Percentiles rank a stretch among this genome's conserved stretches.
Evolutionary conservation across 2,329 filamentous ascomycete species (phyloP).

Genomic region (Malbranchea zuffiana): DNA sequence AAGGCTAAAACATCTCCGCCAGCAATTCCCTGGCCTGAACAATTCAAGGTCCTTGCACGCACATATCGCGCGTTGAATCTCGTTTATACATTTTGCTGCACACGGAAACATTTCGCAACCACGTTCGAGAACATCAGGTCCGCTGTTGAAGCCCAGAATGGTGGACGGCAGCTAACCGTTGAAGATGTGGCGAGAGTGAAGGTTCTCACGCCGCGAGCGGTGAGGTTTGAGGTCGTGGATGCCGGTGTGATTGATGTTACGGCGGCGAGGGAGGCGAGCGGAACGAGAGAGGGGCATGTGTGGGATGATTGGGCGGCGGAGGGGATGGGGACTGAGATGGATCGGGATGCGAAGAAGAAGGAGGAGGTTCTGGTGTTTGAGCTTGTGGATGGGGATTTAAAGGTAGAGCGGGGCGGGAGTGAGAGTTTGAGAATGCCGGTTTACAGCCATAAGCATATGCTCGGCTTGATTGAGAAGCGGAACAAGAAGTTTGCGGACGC

Average conservation of each 20-base stretch:
- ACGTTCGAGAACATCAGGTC: constrained; percentile 81
- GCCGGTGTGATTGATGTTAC: constrained; percentile 74
- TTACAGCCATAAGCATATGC: constrained; percentile 87
- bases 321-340: constrained; percentile 29
- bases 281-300: constrained; percentile 35
- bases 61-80: constrained; percentile 79
- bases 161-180: constrained; percentile 51
- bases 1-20: constrained; percentile 20
- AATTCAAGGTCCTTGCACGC: constrained; percentile 61
- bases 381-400: constrained; percentile 83
- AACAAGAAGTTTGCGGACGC: constrained; percentile 74
- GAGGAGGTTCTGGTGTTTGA: constrained; percentile 78
- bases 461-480: constrained; percentile 74
- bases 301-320: constrained; percentile 43
- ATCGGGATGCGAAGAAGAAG: constrained; percentile 21
- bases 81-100: constrained; percentile 89
- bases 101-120: constrained; percentile 81
- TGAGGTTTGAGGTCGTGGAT: constrained; percentile 79
- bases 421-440: constrained; percentile 86
- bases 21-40: constrained; percentile 58
- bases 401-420: constrained; percentile 63
- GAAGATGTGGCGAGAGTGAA: constrained; percentile 77
- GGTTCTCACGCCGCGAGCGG: constrained; percentile 61
- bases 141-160: constrained; percentile 73
- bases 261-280: constrained; percentile 37